Base-by-base conservation (phyloP, 2,329 filamentous ascomycete species). In the Epichloe bromicola region DNA sequence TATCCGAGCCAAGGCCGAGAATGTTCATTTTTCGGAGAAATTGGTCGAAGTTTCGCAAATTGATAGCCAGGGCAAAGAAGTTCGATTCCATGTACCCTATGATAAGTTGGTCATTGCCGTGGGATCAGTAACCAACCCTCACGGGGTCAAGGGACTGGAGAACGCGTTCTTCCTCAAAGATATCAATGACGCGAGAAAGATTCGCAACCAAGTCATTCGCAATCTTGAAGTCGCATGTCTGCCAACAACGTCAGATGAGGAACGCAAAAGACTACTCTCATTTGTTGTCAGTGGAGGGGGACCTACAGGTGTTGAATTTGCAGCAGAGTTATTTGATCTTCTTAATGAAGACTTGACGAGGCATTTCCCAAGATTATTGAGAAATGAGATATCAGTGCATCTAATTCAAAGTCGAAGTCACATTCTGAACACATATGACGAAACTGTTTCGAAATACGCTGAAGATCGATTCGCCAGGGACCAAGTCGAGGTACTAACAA, bases 221-320 rank as follows among this genome's bases (percentile, higher is more conserved):
- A 98, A 98, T 63, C 78, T 98, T 53, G 93, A 98, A 66, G 73
- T 83, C 37, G 89, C 93, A 20, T 95, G 88, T 61, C 71, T 98
- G n/a, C 94, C 94, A 1, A 96, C 90, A 0, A 97, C 90, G 0
- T 71, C 79, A 0, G 91, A 98, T 60, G 83, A 89, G 42, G 93
- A 98, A 68, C 82, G 93, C 56, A 84, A 78, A 63, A 81, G 91
- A 39, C 73, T 98, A 15, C 75, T 98, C 4, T 97, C 93, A 0
- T 98, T 98, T 61, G 93, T 96, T n/a, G 73, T 98, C 52, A 91
- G 88, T 63, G 93, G 93, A 50, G 93, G 93, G 93, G 93, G 93
- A 0, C 93, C 93, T 3, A 98, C 93, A 0, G 93, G 93, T 54
- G 93, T 98, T 37, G 93, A 98, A 65, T 98, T 98, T 61, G 94